Evolutionary conservation across 202 grass and related monocot species (phyloP).

Genomic region (Elaeis oleifera): DNA sequence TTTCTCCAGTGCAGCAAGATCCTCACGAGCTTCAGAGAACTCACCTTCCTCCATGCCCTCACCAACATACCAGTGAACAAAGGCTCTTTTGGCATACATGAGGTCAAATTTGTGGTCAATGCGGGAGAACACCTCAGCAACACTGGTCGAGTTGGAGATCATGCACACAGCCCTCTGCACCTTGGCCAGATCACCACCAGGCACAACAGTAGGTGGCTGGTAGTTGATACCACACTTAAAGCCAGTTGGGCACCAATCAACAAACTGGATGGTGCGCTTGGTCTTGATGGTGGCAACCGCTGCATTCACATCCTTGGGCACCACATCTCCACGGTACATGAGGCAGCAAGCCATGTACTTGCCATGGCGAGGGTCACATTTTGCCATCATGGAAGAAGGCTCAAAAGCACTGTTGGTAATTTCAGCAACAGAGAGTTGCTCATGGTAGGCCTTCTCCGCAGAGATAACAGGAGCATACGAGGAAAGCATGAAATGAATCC

Average conservation of each 20-base stretch:
- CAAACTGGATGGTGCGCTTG: constrained; percentile 38
- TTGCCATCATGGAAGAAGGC: constrained; percentile 40
- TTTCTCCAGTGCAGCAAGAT: constrained; percentile 36
- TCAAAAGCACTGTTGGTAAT: constrained; percentile 36
- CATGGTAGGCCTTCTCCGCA: constrained; percentile 40
- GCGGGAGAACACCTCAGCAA: constrained; percentile 42
- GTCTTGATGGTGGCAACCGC: constrained; percentile 37
- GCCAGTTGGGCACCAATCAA: constrained; percentile 38
- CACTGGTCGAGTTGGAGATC: constrained; percentile 36
- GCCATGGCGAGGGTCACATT: constrained; percentile 30
- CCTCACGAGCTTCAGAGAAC: constrained; percentile 40
- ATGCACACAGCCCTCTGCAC: constrained; percentile 38
- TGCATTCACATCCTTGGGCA: constrained; percentile 40
- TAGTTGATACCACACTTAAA: constrained; percentile 45
- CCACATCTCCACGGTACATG: constrained; percentile 36
- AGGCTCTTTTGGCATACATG: constrained; percentile 37
- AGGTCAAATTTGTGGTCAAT: constrained; percentile 42
- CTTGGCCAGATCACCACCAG: constrained; percentile 39
- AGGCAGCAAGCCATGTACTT: constrained; percentile 40
- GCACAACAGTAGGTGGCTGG: constrained; percentile 36
- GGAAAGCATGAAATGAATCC: constrained; percentile 41
- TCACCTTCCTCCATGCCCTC: constrained; percentile 44
- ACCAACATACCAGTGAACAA: constrained; percentile 39
- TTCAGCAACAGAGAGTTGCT: constrained; percentile 34
- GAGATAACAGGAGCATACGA: constrained; percentile 40